Evolutionary conservation across 2,329 filamentous ascomycete genomes (phyloP).

Genomic region (Tolypocladium sp.): DNA sequence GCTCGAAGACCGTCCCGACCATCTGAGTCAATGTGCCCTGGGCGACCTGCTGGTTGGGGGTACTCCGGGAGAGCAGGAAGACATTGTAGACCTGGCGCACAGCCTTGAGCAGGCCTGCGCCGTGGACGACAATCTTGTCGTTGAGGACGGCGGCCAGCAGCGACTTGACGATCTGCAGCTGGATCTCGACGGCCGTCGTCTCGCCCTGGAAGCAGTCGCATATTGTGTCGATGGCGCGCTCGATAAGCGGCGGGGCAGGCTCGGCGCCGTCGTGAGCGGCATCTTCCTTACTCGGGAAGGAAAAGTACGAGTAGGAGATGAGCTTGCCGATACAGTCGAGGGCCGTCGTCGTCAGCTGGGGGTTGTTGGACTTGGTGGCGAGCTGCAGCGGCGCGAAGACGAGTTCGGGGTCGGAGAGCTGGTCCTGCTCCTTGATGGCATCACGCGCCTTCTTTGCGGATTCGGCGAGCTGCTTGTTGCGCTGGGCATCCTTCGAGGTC

Average conservation of each 20-base stretch:
- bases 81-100: conserved; percentile 99
- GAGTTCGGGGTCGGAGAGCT: conserved; percentile 80
- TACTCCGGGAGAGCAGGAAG: conserved; percentile 89
- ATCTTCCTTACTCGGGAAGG: conserved; percentile 49
- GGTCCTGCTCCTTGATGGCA: conserved; percentile 78
- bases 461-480: conserved; percentile 75
- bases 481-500: conserved; percentile 81
- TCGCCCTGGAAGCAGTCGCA: conserved; percentile 99
- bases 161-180: conserved; percentile 97
- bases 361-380: conserved; percentile 78
- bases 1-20: conserved; percentile 95
- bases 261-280: conserved; percentile 29
- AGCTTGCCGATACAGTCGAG: conserved; percentile 98
- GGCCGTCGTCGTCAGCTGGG: conserved; percentile 78
- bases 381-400: conserved; percentile 87
- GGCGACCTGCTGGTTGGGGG: conserved; percentile 90
- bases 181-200: conserved; percentile 81
- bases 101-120: conserved; percentile 88
- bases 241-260: conserved; percentile 66
- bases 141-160: conserved; percentile 90
- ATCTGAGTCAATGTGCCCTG: conserved; percentile 97
- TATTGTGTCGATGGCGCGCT: conserved; percentile 96
- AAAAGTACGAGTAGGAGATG: conserved; percentile 98
- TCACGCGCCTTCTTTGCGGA: conserved; percentile 71
- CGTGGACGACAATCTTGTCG: conserved; percentile 97